These are phyloP conservation scores for Penicillium psychrosexuale DNA, from an alignment of 2,329 filamentous ascomycete genomes.

Conservation along the genomic window DNA sequence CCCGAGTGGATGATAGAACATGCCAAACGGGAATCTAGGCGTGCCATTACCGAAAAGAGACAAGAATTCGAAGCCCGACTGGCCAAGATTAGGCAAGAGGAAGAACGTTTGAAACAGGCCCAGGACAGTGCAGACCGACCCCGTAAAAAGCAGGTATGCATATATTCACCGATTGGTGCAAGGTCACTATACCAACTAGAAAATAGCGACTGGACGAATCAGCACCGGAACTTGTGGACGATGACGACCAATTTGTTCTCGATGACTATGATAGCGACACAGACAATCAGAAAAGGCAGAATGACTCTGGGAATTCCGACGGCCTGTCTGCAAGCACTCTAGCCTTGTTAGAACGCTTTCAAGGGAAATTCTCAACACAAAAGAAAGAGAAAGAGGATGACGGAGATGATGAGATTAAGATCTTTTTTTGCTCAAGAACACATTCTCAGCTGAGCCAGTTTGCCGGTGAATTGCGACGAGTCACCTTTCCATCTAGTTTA, in stretches of 20 bases:
- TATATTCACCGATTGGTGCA: neutral
- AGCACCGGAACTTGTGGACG: slow-evolving; percentile 28
- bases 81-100: slow-evolving; percentile 58
- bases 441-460: slow-evolving; percentile 92
- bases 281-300: slow-evolving; percentile 41
- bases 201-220: slow-evolving; percentile 30
- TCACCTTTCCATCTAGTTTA: slow-evolving; percentile 71
- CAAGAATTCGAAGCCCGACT: slow-evolving; percentile 72
- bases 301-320: slow-evolving; percentile 32
- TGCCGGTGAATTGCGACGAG: slow-evolving; percentile 73
- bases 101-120: slow-evolving; percentile 58
- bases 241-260: slow-evolving; percentile 70
- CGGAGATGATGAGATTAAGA: slow-evolving; percentile 65
- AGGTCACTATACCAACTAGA: neutral
- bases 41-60: slow-evolving; percentile 64
- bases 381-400: slow-evolving; percentile 48
- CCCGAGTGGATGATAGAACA: slow-evolving; percentile 83
- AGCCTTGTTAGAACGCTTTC: slow-evolving; percentile 67
- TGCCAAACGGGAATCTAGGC: slow-evolving; percentile 64
- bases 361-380: slow-evolving; percentile 39
- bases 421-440: slow-evolving; percentile 89
- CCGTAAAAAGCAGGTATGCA: slow-evolving; percentile 46
- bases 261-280: slow-evolving; percentile 69
- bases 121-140: slow-evolving; percentile 48
- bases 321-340: slow-evolving; percentile 72